Conservation (phyloP, 2,329 filamentous ascomycete species). For the Xylariaceae sp. region DNA sequence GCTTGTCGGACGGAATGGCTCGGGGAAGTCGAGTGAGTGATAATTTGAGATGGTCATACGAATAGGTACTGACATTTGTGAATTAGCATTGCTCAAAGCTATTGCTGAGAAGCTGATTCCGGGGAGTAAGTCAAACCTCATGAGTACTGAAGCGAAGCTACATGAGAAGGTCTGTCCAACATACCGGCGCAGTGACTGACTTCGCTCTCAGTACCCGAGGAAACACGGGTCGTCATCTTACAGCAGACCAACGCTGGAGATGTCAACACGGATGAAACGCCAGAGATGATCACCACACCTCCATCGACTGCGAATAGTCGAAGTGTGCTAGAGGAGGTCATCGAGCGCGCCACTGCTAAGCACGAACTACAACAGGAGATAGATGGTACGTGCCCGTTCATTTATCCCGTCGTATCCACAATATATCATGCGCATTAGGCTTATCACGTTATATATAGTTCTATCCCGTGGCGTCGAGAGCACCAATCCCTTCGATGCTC, state of each 20-base stretch:
- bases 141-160: not conserved
- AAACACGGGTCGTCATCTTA: constrained; percentile 60
- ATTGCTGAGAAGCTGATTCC: constrained; percentile 75
- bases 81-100: constrained; percentile 61
- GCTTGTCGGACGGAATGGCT: constrained; percentile 73
- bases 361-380: constrained; percentile 58
- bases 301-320: constrained; percentile 7
- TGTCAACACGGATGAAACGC: constrained; percentile 26
- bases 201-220: constrained; percentile 45
- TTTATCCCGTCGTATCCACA: not conserved
- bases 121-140: constrained; percentile 40
- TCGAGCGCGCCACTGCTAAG: constrained; percentile 54
- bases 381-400: constrained; percentile 40
- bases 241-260: constrained; percentile 57
- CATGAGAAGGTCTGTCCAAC: not conserved
- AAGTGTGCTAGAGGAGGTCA: constrained; percentile 61
- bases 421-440: not conserved
- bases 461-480: constrained; percentile 57
- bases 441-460: constrained; percentile 33
- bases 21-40: constrained; percentile 69
- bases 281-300: constrained; percentile 13
- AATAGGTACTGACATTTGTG: not conserved
- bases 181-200: not conserved
- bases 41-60: not conserved
- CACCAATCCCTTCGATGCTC: constrained; percentile 50